Evolutionary conservation across 2,329 filamentous ascomycete species (phyloP), one percentile per base, ranked within the genome.

Genomic region (Aspergillus sp.): DNA sequence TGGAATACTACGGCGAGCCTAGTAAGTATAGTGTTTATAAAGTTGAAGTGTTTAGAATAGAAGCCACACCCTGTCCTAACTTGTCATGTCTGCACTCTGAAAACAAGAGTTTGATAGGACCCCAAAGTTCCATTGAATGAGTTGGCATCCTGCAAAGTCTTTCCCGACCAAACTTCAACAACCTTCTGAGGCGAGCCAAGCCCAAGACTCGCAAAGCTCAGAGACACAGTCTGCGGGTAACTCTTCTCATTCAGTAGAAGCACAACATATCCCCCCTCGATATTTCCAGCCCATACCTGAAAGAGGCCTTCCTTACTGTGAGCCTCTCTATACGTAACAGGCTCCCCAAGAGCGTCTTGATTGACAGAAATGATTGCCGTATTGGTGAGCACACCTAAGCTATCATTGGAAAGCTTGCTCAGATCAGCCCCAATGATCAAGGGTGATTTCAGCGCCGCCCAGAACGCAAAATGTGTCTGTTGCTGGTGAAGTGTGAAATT

Each of bases 391-490:
- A 61, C 25, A 1, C 28, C 48, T 3, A 61, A 13, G 8, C 43
- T 57, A 1, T 58, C 60, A 6, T 49, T 12, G 13, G 56, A 53
- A 9, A 52, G 30, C 13, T 47, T 60, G 7, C 23, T 15, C 2
- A 55, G n/a, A 47, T 60, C 41, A 13, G 76, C 75, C 6, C 79
- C 78, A 43, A 82, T 80, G 17, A 82, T 71, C 9, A 82, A 61
- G 0, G 79, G 79, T 12, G 72, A 75, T 66, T 80, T 81, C 62
- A 81, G 71, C 4, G 76, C 77, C 0, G 77, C 77, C 80, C 80
- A 82, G 17, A 81, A 66, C 1, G 76, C 76, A 58, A 82, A 81
- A 59, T 82, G 80, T 5, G 74, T 76, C n/a, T 78, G 71, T 41
- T 73, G 1, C 52, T 55, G 52, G 17, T 45, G 12, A 13, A 55